A percentile compares a stretch with the other conserved stretches of the same genome.
Conservation (phyloP, 257 asterid species). For the Primulina tabacum region DNA sequence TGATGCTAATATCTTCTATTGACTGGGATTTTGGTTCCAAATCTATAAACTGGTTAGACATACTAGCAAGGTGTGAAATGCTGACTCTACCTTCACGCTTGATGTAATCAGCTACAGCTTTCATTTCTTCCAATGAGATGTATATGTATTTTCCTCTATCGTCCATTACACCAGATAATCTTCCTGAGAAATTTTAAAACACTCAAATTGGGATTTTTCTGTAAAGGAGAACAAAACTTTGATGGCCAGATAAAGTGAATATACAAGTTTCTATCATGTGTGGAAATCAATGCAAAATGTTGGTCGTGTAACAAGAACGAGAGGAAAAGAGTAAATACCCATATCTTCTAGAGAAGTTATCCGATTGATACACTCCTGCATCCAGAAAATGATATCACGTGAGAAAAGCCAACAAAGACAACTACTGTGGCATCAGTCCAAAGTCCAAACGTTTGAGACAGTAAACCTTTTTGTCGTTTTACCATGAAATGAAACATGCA, state of each 20-base stretch:
- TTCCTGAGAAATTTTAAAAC: constrained; percentile 44
- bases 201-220: background rate
- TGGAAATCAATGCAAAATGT: constrained; percentile 10
- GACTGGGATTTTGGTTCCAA: constrained; percentile 71
- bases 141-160: constrained; percentile 95
- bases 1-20: constrained; percentile 51
- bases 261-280: background rate
- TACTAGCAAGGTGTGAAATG: constrained; percentile 94
- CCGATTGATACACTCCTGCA: constrained; percentile 95
- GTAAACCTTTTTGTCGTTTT: background rate
- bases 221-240: background rate
- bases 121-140: constrained; percentile 89
- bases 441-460: background rate
- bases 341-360: constrained; percentile 72
- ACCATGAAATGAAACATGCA: background rate
- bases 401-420: constrained; percentile 13
- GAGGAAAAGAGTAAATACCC: constrained; percentile 48
- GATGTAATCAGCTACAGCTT: constrained; percentile 93
- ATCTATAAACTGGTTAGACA: constrained; percentile 93
- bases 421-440: background rate
- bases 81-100: constrained; percentile 89
- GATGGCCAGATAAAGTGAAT: background rate
- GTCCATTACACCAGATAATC: constrained; percentile 96
- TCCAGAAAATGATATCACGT: constrained; percentile 19
- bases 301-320: background rate